Base-by-base conservation (phyloP, 169 alveolate species). In the Plasmodium vinckei region DNA sequence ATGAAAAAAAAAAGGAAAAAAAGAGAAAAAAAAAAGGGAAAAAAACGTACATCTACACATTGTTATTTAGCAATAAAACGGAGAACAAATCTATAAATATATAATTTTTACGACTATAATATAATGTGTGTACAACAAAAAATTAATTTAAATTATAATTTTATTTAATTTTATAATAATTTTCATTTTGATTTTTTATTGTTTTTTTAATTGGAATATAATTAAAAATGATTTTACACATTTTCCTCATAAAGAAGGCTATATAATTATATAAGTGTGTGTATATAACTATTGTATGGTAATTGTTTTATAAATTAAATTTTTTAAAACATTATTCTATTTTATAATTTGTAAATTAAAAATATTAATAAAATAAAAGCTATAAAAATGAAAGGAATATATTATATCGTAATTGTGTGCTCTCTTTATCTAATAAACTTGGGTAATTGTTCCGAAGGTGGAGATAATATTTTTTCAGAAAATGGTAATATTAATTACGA, bases 341-440 rank as follows among this genome's bases (percentile, higher is more conserved):
- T 27, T 71, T 19, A 25, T 53, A 19, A 71, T 6, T 71, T 59
- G 27, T 59, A 71, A 46, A n/a, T 72, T 72, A 42, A 72, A 44
- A 59, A 33, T 33, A 33, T 33, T 33, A 33, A 33, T 33, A 33
- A 33, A 33, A 4, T 33, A 33, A 33, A 3, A 1, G 42, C 4
- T 33, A 33, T 33, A 33, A 75, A 61, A 23, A 77, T 77, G 88
- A 77, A 49, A 49, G 65, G 64, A 77, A 25, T 77, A 77, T 77
- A 77, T 67, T 77, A 53, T 15, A 65, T 77, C 6, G 17, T 77
- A 9, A 15, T 77, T 63, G 64, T 77, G 33, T 63, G 88, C 51
- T 56, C 88, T 25, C 68, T 57, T 23, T 59, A 63, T 68, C 57
- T 63, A 23, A 60, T 77, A 57, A 39, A 61, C 60, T 5, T 77